Evolutionary conservation across 768 basidiomycete species (phyloP).

Genomic region (Pleurotus pulmonarius): DNA sequence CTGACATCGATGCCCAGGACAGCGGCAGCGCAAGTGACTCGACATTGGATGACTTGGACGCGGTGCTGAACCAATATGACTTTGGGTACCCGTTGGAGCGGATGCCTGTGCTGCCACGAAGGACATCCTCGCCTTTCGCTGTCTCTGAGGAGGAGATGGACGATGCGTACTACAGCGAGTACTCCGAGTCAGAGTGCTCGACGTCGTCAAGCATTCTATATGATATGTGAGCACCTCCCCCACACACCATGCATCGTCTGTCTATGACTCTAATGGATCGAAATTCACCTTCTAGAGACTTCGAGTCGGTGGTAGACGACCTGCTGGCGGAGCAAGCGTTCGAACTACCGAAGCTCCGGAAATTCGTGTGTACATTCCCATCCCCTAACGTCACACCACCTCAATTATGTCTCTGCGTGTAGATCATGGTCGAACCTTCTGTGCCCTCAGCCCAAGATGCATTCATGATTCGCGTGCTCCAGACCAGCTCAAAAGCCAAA

Average conservation of each 20-base stretch:
- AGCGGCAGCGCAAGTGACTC: constrained; percentile 10
- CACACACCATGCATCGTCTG: background rate
- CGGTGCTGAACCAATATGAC: background rate
- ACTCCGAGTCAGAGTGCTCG: constrained; percentile 22
- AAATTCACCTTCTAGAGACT: constrained; percentile 18
- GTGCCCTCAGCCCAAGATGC: constrained; percentile 19
- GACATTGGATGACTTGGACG: constrained; percentile 9
- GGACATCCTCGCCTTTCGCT: background rate
- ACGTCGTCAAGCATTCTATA: constrained; percentile 25
- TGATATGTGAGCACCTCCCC: constrained; percentile 21
- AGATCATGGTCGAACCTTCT: constrained; percentile 31
- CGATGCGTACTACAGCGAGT: background rate
- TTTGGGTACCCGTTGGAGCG: constrained; percentile 11
- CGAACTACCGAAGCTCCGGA: constrained; percentile 14
- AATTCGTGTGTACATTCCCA: constrained; percentile 13
- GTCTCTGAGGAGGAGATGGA: background rate
- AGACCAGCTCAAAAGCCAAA: constrained; percentile 20
- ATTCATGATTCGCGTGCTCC: constrained; percentile 38
- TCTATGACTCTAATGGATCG: background rate
- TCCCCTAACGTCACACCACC: background rate
- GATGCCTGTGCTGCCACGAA: background rate
- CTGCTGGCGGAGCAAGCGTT: constrained; percentile 20
- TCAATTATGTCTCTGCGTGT: background rate
- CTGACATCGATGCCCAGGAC: background rate
- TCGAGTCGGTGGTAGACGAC: constrained; percentile 27